Evolutionary conservation across 2,329 filamentous ascomycete genomes (phyloP), one percentile per base, ranked within the genome.

Genomic region (Phialophora chinensis): DNA sequence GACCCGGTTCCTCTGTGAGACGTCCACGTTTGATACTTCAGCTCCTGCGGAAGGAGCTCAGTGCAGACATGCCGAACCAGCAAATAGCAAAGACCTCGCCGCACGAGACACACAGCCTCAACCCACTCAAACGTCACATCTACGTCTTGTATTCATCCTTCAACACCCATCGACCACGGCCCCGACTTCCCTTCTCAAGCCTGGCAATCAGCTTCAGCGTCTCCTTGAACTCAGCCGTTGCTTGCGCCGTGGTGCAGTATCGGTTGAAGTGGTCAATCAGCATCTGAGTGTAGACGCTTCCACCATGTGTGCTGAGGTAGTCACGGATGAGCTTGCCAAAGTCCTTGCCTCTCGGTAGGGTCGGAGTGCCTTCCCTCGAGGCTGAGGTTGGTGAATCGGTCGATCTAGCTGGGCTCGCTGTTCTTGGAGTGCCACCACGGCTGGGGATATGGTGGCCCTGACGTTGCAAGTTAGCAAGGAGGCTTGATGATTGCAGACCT

Each of bases 261-360:
- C 87, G 87, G 77, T 93, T 92, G 78, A 97, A 98, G 74, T 97
- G 92, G 74, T 96, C 91, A 27, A 97, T 90, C 53, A 97, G 79
- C 83, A 92, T 89, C 80, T 96, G 92, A 50, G 91, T 93, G 4
- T 91, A 88, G 5, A 91, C 91, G 38, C 87, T 85, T 3, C 93
- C 93, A 10, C 91, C 91, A 63, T 96, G 92, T 27, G 87, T 84
- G 53, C 85, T 84, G 70, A 98, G 88, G 72, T 93, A 98, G 50
- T 90, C 86, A 47, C 89, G 88, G 64, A 97, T 96, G 82, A 91
- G 83, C 57, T 82, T 83, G 71, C 87, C 83, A 73, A 92, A 92
- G 66, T 92, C 88, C 66, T 84, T 86, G 0, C 84, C 83, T 60
- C 80, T 79, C 38, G 50, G 78, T 72, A 31, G 73, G 72, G 71